These are phyloP conservation scores for Musa acuminata DNA, from an alignment of 176 grass and related monocot genomes.

Conservation along the genomic window DNA sequence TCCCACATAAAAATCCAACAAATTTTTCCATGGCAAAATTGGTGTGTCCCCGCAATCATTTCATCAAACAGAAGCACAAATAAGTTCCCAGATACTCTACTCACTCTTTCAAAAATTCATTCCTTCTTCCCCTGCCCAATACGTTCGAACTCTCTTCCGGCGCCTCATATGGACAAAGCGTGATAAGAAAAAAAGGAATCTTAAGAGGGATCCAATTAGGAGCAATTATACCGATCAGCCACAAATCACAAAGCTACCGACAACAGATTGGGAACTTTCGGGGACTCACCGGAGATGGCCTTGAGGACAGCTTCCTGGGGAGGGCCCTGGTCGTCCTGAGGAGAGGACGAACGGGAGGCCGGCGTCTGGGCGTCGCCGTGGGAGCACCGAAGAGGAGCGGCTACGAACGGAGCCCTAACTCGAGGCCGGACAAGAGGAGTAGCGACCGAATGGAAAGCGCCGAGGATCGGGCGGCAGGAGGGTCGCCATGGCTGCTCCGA, in stretches of 20 bases:
- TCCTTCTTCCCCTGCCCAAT: not conserved
- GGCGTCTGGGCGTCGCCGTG: not conserved
- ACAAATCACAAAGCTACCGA: not conserved
- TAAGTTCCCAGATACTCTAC: too few relatives aligned
- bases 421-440: not conserved
- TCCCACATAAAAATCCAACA: too few relatives aligned
- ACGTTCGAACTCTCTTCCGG: not conserved
- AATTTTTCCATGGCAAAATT: too few relatives aligned
- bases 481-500: conserved; percentile 3
- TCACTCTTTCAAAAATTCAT: not conserved
- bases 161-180: not conserved
- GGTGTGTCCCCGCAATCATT: too few relatives aligned
- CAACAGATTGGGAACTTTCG: not conserved
- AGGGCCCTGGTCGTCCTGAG: conserved; percentile 35
- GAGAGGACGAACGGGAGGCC: conserved; percentile 1
- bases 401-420: not conserved
- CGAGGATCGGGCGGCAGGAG: not conserved
- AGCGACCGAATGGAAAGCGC: not conserved
- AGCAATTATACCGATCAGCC: not conserved
- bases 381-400: not conserved
- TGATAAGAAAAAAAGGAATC: not conserved
- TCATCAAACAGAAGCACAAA: too few relatives aligned
- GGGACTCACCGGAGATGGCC: conserved; percentile 53
- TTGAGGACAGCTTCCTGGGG: conserved; percentile 70
- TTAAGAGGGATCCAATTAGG: not conserved